Base-by-base conservation (phyloP, 345 rosid species). In the Sonneratia alba region DNA sequence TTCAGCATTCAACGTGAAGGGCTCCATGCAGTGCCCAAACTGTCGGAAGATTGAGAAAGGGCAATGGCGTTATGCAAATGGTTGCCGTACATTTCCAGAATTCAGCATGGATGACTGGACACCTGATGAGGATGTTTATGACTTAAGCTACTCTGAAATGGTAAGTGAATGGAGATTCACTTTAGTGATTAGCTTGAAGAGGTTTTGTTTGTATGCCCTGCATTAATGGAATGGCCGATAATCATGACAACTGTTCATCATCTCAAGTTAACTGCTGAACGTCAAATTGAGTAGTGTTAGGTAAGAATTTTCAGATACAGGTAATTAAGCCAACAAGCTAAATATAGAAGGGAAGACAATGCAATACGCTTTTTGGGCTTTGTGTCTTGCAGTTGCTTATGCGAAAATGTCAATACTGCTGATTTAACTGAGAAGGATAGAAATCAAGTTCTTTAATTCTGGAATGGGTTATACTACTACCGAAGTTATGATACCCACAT, bases 21-120 rank as follows among this genome's bases (percentile, higher is more conserved):
- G 99, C 7, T 83, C 87, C n/a, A 95, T 95, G 99, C 98, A 96
- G 66, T 96, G 99, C 85, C 99, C 99, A 2, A 96, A 92, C 76
- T 96, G 99, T 76, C 88, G 99, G 65, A 90, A 92, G 85, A 82
- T 91, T 77, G 99, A 96, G 75, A 96, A 92, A 82, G 99, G 99
- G 55, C 94, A 95, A 71, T 95, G 99, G 99, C 99, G 92, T 63
- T 96, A 82, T 72, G 96, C 96, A 51, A 88, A 88, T 67, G 94
- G 94, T 70, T 79, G 85, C 42, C 93, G 93, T 66, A 81, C 99
- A 6, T 63, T 77, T 66, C 92, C 96, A 18, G 99, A 92, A 56
- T 84, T 92, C 75, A 85, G 75, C 83, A 86, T 88, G 75, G 99
- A 90, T 38, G 99, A 95, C 78, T 95, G 97, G 99, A 64, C 83